Evolutionary conservation across 2,329 filamentous ascomycete genomes (phyloP), one percentile per base, ranked within the genome.

Genomic region (Aspergillus glaucus): DNA sequence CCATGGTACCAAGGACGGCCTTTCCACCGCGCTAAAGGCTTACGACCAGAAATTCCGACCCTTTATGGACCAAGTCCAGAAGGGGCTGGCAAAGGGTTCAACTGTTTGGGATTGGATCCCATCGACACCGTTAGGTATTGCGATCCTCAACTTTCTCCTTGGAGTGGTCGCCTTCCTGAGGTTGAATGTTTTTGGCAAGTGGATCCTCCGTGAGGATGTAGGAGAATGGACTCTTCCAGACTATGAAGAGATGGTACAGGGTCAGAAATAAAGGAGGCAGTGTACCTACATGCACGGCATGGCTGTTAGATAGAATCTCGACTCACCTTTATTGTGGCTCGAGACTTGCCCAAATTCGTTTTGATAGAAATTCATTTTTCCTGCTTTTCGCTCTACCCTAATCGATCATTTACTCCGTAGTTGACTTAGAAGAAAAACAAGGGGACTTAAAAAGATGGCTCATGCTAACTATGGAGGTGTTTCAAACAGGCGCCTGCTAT

Each of bases 1-100:
- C 37, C 15, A 26, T 21, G 24, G 3, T 19, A 45, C 45, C 1
- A 49, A 47, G 22, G 22, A 22, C 22, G 6, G 5, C 4, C 50
- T 53, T 4, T 54, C 76, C 70, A 19, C 62, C 77, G 10, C 55
- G 57, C 32, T 62, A 59, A 0, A 22, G 22, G 4, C 22, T 22
- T 81, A 80, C 50, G 73, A 79, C 47, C 54, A n/a, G 59, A 57
- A 2, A 0, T 64, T 79, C 41, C 61, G 66, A 6, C 76, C 76
- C 0, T 75, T 75, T 47, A 66, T 79, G 22, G 56, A 65, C 7
- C 59, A 70, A 14, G 59, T 68, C 1, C 76, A 79, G 50, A 6
- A 10, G 14, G 10, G 14, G 14, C 14, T 62, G 65, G 40, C 50
- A 51, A 30, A 51, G 48, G n/a, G 14, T 9, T 40, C 37, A 30